Evolutionary conservation across 495 filamentous ascomycete genomes (phyloP).

Genomic region (Sordaria brevicollis): DNA sequence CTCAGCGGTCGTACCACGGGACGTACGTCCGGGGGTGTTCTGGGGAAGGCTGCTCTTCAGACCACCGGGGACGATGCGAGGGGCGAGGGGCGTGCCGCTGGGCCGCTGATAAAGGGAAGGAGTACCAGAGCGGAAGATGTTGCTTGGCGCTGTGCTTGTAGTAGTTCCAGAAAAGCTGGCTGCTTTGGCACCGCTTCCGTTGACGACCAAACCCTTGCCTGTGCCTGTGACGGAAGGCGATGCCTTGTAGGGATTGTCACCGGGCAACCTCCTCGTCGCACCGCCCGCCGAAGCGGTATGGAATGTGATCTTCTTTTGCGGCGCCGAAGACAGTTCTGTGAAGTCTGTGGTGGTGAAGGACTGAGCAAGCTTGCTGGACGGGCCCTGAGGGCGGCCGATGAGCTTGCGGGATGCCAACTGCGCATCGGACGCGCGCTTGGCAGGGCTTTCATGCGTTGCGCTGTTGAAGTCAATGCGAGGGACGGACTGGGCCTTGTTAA

Average conservation of each 20-base stretch:
- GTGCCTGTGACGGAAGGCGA: background rate
- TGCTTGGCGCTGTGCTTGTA: conserved; percentile 16
- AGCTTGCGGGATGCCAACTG: conserved; percentile 25
- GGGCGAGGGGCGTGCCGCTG: conserved; percentile 25
- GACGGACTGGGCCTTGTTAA: background rate
- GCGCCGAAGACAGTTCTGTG: conserved; percentile 7
- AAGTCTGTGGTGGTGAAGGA: conserved; percentile 20
- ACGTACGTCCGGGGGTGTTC: conserved; percentile 18
- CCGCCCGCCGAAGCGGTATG: background rate
- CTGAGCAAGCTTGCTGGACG: conserved; percentile 26
- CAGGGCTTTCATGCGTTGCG: conserved; percentile 24
- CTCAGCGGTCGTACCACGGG: conserved; percentile 18
- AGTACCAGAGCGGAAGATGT: conserved; percentile 29
- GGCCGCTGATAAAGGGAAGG: conserved; percentile 22
- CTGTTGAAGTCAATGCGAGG: conserved; percentile 12
- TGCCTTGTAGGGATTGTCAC: conserved; percentile 25
- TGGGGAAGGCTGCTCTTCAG: conserved; percentile 27
- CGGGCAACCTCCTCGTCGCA: conserved; percentile 17
- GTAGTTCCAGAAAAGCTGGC: conserved; percentile 17
- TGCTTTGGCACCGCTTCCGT: conserved; percentile 2
- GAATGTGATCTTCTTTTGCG: background rate
- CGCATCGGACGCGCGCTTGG: conserved; percentile 25
- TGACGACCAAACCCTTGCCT: background rate
- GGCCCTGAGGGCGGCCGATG: conserved; percentile 19
- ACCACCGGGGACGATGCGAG: conserved; percentile 19